Conservation (phyloP, 1,284 basidiomycete species). For the Ustanciosporium gigantosporum region DNA sequence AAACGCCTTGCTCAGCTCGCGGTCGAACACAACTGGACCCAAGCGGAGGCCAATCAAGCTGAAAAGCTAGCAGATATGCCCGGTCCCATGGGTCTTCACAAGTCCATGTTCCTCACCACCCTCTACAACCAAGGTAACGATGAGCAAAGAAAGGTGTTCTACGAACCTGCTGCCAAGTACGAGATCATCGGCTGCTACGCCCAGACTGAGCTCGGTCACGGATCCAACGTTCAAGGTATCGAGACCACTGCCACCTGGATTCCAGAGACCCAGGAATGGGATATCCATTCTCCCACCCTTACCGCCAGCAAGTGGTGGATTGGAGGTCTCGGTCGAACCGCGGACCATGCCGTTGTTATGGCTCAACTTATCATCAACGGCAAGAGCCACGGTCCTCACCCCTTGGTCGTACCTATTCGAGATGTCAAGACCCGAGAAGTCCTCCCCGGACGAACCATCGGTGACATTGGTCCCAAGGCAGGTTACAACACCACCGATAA, state of each 20-base stretch:
- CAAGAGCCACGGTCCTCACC: conserved; percentile 61
- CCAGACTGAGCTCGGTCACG: conserved; percentile 56
- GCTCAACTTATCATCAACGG: conserved; percentile 61
- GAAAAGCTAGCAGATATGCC: conserved; percentile 53
- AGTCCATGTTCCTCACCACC: conserved; percentile 56
- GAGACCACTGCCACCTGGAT: conserved; percentile 53
- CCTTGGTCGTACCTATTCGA: conserved; percentile 61
- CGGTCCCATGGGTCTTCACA: conserved; percentile 50
- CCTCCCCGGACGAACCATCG: conserved; percentile 59
- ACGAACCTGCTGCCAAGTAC: conserved; percentile 45
- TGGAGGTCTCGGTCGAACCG: conserved; percentile 61
- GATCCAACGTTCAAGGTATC: conserved; percentile 52
- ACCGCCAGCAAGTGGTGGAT: conserved; percentile 60
- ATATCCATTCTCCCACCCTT: conserved; percentile 44
- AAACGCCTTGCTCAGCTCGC: conserved; percentile 60
- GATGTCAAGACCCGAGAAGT: conserved; percentile 61
- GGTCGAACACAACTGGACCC: conserved; percentile 62
- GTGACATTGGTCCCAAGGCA: conserved; percentile 61
- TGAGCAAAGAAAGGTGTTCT: conserved; percentile 52
- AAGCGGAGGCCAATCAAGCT: conserved; percentile 27
- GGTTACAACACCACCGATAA: conserved; percentile 61
- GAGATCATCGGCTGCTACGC: conserved; percentile 55
- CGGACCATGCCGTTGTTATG: conserved; percentile 62
- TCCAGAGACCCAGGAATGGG: conserved; percentile 43
- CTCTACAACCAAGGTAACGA: conserved; percentile 52